Percentiles rank a stretch among this genome's conserved stretches.
Evolutionary conservation across 75 land plant genomes (phyloP).

Genomic region (Sequoia sempervirens): DNA sequence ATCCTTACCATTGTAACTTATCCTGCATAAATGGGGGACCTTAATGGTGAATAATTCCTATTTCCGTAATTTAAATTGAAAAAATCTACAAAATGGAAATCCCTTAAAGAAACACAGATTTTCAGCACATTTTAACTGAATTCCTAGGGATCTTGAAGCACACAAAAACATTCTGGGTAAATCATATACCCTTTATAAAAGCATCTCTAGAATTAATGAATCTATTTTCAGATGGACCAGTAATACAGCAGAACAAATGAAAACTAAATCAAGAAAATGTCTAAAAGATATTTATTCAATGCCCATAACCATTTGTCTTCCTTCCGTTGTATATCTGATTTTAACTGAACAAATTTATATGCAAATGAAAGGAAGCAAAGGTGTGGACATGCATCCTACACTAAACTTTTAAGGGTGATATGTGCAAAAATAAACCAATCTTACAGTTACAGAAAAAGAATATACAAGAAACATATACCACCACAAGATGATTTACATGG

Average conservation of each 20-base stretch:
- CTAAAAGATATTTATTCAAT: not conserved
- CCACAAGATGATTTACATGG: too few species aligned
- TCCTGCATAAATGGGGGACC: not conserved
- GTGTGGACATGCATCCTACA: too few species aligned
- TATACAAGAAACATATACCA: too few species aligned
- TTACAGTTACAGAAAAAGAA: too few species aligned
- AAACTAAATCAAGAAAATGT: not conserved
- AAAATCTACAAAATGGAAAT: not conserved
- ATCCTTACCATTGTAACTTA: constrained; percentile 42
- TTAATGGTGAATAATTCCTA: not conserved
- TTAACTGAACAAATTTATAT: too few species aligned
- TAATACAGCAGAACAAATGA: not conserved
- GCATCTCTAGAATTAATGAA: not conserved
- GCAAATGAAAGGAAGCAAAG: too few species aligned
- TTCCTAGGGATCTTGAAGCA: not conserved
- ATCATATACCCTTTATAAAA: not conserved
- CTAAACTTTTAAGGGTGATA: too few species aligned
- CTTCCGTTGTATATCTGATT: too few species aligned
- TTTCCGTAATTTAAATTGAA: not conserved
- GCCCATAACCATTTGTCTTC: not conserved
- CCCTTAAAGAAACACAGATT: not conserved
- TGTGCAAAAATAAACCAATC: too few species aligned
- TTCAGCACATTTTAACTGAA: not conserved
- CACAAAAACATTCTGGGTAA: not conserved
- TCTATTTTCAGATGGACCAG: not conserved